These are phyloP conservation scores for Aphanomyces euteiches DNA, from an alignment of 352 stramenopile genomes.

Conservation along the genomic window DNA sequence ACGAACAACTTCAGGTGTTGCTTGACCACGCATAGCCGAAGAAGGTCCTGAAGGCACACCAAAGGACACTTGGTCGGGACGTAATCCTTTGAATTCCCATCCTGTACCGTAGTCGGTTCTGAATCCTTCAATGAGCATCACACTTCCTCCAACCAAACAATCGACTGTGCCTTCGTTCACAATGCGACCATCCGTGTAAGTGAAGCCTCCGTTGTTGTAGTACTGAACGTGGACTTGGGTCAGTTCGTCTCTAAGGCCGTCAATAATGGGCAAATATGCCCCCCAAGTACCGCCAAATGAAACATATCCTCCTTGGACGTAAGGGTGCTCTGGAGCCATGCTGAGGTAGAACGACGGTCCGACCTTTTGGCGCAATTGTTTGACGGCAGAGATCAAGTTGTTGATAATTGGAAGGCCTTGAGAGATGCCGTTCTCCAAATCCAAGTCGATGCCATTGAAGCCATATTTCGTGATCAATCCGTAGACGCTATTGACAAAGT, in stretches of 20 bases:
- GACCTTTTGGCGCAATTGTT: slow-evolving; percentile 14
- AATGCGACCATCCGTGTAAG: slow-evolving; percentile 29
- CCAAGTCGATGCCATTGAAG: slow-evolving; percentile 29
- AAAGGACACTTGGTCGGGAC: slow-evolving; percentile 26
- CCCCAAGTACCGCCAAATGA: slow-evolving; percentile 23
- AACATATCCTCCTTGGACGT: slow-evolving; percentile 24
- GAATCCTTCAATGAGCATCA: slow-evolving; percentile 30
- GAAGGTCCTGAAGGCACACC: slow-evolving; percentile 16
- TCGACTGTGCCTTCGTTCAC: slow-evolving; percentile 28
- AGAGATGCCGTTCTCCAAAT: slow-evolving; percentile 20
- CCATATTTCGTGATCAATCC: slow-evolving; percentile 14
- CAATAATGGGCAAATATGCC: slow-evolving; percentile 27
- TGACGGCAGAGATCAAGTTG: slow-evolving; percentile 26
- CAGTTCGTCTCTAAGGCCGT: slow-evolving; percentile 23
- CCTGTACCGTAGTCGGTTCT: slow-evolving; percentile 17
- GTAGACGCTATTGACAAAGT: slow-evolving; percentile 16
- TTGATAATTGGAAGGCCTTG: slow-evolving; percentile 26
- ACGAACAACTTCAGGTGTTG: neutral
- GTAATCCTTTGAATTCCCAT: slow-evolving; percentile 21
- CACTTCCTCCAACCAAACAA: slow-evolving; percentile 18
- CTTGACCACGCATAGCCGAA: slow-evolving; percentile 12
- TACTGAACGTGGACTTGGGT: slow-evolving; percentile 28
- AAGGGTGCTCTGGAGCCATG: slow-evolving; percentile 28
- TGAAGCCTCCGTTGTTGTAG: slow-evolving; percentile 30
- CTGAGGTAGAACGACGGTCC: slow-evolving; percentile 23